Evolutionary conservation across 371 early-diverging fungal genomes (phyloP).

Genomic region (Lichtheimia ramosa): DNA sequence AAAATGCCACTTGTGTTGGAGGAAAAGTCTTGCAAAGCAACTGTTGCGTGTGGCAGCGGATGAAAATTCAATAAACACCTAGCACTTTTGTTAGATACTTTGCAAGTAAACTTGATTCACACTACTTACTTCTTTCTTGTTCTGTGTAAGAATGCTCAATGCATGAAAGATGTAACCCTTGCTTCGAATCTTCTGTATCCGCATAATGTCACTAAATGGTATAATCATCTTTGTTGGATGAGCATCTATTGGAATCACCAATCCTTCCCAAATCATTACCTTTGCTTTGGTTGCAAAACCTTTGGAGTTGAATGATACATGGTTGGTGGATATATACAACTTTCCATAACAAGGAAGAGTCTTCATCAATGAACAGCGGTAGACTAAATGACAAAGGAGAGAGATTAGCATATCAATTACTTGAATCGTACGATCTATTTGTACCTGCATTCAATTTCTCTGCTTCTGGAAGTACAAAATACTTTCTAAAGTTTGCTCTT

Average conservation of each 20-base stretch:
- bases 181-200: slow-evolving; percentile 42
- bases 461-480: slow-evolving; percentile 62
- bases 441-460: slow-evolving; percentile 58
- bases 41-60: slow-evolving; percentile 40
- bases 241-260: too few species aligned
- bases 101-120: too few species aligned
- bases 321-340: slow-evolving; percentile 65
- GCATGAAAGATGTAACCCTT: slow-evolving; percentile 39
- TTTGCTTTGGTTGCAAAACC: slow-evolving; percentile 60
- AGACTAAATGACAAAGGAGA: slow-evolving; percentile 23
- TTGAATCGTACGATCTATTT: not conserved
- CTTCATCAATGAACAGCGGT: slow-evolving; percentile 47
- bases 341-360: slow-evolving; percentile 63
- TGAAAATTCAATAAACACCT: slow-evolving; percentile 46
- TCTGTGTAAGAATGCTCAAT: slow-evolving; percentile 27
- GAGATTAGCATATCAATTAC: not conserved
- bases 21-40: slow-evolving; percentile 41
- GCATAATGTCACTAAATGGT: slow-evolving; percentile 39
- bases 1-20: slow-evolving; percentile 22
- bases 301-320: slow-evolving; percentile 69
- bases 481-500: slow-evolving; percentile 47
- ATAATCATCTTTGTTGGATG: slow-evolving; percentile 33
- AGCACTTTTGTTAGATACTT: not conserved
- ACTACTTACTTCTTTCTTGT: slow-evolving; percentile 27
- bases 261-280: slow-evolving; percentile 14